Evolutionary conservation across 176 grass and related monocot species (phyloP), one percentile per base, ranked within the genome.

Genomic region (Lolium rigidum): DNA sequence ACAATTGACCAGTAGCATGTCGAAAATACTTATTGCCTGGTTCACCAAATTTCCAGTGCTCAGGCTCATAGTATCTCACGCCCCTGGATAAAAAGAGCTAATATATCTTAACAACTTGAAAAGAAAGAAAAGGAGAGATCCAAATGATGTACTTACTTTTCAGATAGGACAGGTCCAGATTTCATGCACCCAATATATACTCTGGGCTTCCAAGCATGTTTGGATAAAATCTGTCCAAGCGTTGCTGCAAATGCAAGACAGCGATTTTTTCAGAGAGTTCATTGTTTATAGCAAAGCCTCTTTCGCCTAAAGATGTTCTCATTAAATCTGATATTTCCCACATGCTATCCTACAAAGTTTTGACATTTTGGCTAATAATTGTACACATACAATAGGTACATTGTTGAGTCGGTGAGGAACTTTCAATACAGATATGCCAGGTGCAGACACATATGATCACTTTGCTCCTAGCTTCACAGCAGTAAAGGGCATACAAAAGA

Each of bases 121-220:
- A 67, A 16, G 52, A n/a, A 43, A 66, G 50, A 62, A 15, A 41
- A 0, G n/a, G 18, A 70, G 25, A 57, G 10, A 52, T 31, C 21
- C 41, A 84, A 12, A n/a, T 1, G 38, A 44, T 59, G 25, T 2
- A 72, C 91, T 90, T 94, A 98, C 96, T 98, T 98, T 77, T 87
- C 85, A 89, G 90, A 85, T 12, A 98, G 86, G 6, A 98, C 91
- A 39, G 96, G 96, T 50, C 96, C 96, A 76, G 91, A 98, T 79
- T 95, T 98, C 96, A 98, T 98, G 91, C 96, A 98, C 56, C 96
- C 96, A 74, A 95, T 98, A 82, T 98, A 98, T 70, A 98, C 92
- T 70, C 93, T 89, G 26, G 91, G 91, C 82, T 90, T 98, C 86
- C 90, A 64, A 54, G 90, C 85, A 50, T 89, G 92, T 70, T 75